Percentiles rank a stretch among this genome's conserved stretches.
phyloP scores from a whole-genome alignment of 768 basidiomycete species.

The Clavulina sp. region DNA sequence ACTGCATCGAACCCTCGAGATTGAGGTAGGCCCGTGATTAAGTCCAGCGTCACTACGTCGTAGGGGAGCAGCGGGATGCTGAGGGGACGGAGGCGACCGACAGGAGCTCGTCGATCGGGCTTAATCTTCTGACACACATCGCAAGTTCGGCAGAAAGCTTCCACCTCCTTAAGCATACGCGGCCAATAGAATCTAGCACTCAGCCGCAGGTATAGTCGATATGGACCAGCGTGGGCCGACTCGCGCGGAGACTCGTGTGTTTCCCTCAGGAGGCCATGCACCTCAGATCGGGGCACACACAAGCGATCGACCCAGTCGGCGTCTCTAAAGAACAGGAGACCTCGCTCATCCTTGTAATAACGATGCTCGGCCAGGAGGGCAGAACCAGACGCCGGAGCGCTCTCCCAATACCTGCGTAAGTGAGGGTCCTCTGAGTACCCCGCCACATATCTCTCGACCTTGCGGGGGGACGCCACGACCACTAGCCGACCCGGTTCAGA shows the following conservation, averaged over 20 bases:
- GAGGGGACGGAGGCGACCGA: conserved; percentile 7
- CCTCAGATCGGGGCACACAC: conserved; percentile 16
- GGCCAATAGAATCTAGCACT: conserved; percentile 20
- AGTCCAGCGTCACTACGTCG: conserved; percentile 8
- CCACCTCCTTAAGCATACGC: conserved; percentile 17
- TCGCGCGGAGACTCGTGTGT: conserved; percentile 15
- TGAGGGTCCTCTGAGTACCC: too few relatives aligned
- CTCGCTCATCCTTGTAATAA: conserved; percentile 3
- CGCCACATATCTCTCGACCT: background rate
- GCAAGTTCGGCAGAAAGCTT: conserved; percentile 9
- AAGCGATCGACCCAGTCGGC: conserved; percentile 14
- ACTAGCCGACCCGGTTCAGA: background rate
- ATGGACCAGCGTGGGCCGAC: conserved; percentile 19
- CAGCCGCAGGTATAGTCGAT: conserved; percentile 16
- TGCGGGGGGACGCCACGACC: background rate
- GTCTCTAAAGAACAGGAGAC: conserved; percentile 17
- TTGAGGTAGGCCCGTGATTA: conserved; percentile 13
- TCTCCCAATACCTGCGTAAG: too few relatives aligned
- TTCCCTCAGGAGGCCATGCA: conserved; percentile 14
- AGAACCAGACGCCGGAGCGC: background rate
- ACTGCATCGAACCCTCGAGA: conserved; percentile 7
- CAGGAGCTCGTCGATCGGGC: background rate
- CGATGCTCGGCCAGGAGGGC: background rate
- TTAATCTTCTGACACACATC: conserved; percentile 10
- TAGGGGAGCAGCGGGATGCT: conserved; percentile 5